A percentile compares a stretch with the other conserved stretches of the same genome.
Conservation (phyloP, 2,329 filamentous ascomycete species). For the Tolypocladium pustulatum region DNA sequence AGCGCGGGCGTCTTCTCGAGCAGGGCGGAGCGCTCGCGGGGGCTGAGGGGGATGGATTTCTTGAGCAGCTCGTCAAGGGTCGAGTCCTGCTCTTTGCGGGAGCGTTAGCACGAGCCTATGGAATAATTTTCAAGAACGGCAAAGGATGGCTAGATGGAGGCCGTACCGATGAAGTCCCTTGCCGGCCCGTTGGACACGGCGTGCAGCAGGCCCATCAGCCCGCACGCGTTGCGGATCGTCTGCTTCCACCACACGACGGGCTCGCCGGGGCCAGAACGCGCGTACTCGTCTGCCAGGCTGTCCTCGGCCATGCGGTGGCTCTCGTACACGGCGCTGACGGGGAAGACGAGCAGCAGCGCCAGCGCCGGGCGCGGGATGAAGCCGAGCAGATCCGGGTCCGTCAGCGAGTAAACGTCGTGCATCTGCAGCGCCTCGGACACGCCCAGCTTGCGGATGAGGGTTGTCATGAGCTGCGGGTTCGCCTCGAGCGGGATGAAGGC, state of each 20-base stretch:
- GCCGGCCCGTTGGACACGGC: conserved; percentile 69
- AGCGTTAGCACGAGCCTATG: conserved; percentile 2
- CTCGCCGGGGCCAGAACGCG: conserved; percentile 55
- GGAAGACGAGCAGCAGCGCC: conserved; percentile 87
- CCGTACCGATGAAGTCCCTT: conserved; percentile 44
- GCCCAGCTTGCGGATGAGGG: conserved; percentile 72
- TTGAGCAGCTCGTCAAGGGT: conserved; percentile 55
- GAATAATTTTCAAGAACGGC: no score
- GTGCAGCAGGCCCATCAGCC: conserved; percentile 80
- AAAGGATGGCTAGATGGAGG: neutral
- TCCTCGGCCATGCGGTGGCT: conserved; percentile 67
- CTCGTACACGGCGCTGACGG: conserved; percentile 72
- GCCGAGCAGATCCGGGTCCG: conserved; percentile 71
- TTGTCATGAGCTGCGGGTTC: conserved; percentile 83
- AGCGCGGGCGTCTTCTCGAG: conserved; percentile 68
- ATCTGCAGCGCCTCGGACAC: conserved; percentile 67
- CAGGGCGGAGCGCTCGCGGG: conserved; percentile 56
- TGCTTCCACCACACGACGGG: conserved; percentile 90
- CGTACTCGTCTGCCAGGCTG: conserved; percentile 49
- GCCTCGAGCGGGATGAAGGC: conserved; percentile 54
- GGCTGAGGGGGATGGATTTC: conserved; percentile 59
- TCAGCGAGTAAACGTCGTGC: conserved; percentile 87
- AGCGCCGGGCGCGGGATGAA: conserved; percentile 83
- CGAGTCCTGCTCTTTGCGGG: conserved; percentile 31
- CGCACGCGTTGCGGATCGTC: conserved; percentile 89